These are phyloP conservation scores for Psilocybe cyanescens DNA, from an alignment of 768 basidiomycete genomes.

Conservation along the genomic window DNA sequence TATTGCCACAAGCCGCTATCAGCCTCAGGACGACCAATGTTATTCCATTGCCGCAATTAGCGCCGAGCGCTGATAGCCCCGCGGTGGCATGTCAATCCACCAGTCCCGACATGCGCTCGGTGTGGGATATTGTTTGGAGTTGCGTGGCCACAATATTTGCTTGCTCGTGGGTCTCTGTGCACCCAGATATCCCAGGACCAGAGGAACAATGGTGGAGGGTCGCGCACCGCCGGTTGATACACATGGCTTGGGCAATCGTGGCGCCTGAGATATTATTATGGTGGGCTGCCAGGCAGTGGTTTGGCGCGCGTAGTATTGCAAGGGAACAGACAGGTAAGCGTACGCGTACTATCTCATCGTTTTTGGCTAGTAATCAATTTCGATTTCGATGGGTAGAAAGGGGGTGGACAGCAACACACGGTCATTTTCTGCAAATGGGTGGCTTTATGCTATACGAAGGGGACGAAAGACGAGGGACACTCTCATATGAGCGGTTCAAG, in stretches of 20 bases:
- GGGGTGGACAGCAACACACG: slow-evolving; percentile 11
- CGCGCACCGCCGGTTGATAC: not conserved
- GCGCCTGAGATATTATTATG: not conserved
- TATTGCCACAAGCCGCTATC: too few species aligned
- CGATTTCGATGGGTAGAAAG: too few species aligned
- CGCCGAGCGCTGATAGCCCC: too few species aligned
- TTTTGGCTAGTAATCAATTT: too few species aligned
- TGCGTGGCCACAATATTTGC: slow-evolving; percentile 1
- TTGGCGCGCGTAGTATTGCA: not conserved
- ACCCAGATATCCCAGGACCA: slow-evolving; percentile 1
- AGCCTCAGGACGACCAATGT: too few species aligned
- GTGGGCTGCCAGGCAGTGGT: slow-evolving; percentile 4
- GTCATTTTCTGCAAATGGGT: slow-evolving; percentile 17
- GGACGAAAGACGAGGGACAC: not conserved
- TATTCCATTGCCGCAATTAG: too few species aligned
- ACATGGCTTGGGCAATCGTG: not conserved
- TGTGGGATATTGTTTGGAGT: slow-evolving; percentile 1
- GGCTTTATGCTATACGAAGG: slow-evolving; percentile 6
- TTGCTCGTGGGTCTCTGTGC: slow-evolving; percentile 3
- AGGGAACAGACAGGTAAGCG: not conserved
- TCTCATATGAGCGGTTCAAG: not conserved
- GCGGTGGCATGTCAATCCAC: too few species aligned
- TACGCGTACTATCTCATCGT: not conserved
- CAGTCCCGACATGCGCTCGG: not conserved
- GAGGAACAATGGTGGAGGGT: not conserved